Percentiles rank a stretch among this genome's conserved stretches.
phyloP scores from a whole-genome alignment of 345 rosid genomes.

The Combretum micranthum region DNA sequence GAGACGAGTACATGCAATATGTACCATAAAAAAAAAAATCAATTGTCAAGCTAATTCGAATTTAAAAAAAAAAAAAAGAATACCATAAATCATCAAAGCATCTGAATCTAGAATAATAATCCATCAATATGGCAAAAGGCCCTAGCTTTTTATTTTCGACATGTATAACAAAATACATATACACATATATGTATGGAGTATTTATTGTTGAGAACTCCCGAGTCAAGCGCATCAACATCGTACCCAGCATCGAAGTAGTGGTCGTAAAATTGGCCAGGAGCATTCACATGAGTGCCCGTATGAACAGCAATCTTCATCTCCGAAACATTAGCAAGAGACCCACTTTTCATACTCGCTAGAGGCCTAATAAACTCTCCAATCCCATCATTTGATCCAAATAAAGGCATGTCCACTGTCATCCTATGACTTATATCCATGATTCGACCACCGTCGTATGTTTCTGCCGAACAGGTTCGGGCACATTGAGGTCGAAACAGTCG shows the following conservation, averaged over 20 bases:
- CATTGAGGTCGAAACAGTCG: neutral
- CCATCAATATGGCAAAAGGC: no score
- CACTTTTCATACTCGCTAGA: constrained; percentile 35
- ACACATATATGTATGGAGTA: no score
- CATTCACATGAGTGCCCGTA: constrained; percentile 48
- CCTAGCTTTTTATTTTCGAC: no score
- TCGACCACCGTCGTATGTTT: constrained; percentile 23
- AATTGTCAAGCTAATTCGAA: no score
- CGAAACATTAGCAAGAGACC: constrained; percentile 21
- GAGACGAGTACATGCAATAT: no score
- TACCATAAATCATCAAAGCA: no score
- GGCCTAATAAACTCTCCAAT: constrained; percentile 33
- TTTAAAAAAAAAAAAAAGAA: no score
- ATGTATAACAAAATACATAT: no score
- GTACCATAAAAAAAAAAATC: no score
- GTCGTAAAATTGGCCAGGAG: constrained; percentile 43
- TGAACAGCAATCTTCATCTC: constrained; percentile 32
- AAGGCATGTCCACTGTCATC: constrained; percentile 24
- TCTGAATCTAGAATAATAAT: no score
- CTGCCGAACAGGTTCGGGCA: constrained; percentile 12
- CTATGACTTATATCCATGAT: constrained; percentile 42
- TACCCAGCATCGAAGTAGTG: constrained; percentile 38
- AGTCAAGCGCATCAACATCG: constrained; percentile 38
- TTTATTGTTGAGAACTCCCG: constrained; percentile 8
- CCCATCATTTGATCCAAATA: constrained; percentile 24